phyloP scores from a whole-genome alignment of 352 stramenopile genomes.

The Phytopythium delawarense region DNA sequence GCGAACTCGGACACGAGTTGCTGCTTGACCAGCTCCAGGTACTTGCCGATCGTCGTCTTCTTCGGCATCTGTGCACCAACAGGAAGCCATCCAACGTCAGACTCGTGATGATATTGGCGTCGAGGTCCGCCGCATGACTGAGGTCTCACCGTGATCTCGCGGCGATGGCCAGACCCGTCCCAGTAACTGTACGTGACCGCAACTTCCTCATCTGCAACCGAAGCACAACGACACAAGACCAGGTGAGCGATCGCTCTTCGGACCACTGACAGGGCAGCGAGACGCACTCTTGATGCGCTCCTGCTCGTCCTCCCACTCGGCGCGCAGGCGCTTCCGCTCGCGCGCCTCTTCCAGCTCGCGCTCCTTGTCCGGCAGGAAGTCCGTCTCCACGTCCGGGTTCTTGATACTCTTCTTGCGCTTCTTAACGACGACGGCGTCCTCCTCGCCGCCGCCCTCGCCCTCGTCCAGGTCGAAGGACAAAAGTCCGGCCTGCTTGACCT shows the following conservation, averaged over 20 bases:
- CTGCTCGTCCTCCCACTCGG: slow-evolving; percentile 92
- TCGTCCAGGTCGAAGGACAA: slow-evolving; percentile 83
- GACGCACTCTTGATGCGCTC: slow-evolving; percentile 89
- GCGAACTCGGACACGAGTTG: slow-evolving; percentile 92
- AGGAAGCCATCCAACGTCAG: not conserved
- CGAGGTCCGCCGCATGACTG: not conserved
- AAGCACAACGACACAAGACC: not conserved
- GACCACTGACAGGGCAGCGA: not conserved
- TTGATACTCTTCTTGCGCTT: slow-evolving; percentile 79
- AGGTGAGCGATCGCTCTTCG: not conserved
- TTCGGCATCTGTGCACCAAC: slow-evolving; percentile 66
- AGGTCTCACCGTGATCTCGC: slow-evolving; percentile 74
- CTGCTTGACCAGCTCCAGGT: slow-evolving; percentile 82
- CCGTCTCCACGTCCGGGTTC: slow-evolving; percentile 93
- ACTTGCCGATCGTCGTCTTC: slow-evolving; percentile 89
- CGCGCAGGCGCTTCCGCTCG: slow-evolving; percentile 79
- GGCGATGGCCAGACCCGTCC: slow-evolving; percentile 95
- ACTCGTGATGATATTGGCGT: not conserved
- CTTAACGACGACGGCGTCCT: slow-evolving; percentile 17
- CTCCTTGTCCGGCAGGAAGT: slow-evolving; percentile 93
- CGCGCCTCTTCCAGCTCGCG: slow-evolving; percentile 78
- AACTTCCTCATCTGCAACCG: slow-evolving; percentile 81
- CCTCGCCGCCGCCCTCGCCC: slow-evolving; percentile 39
- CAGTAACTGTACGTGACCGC: slow-evolving; percentile 98
- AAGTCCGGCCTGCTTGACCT: slow-evolving; percentile 73